These are phyloP conservation scores for Leccinum rimulosum DNA, from an alignment of 768 basidiomycete genomes.

Conservation along the genomic window DNA sequence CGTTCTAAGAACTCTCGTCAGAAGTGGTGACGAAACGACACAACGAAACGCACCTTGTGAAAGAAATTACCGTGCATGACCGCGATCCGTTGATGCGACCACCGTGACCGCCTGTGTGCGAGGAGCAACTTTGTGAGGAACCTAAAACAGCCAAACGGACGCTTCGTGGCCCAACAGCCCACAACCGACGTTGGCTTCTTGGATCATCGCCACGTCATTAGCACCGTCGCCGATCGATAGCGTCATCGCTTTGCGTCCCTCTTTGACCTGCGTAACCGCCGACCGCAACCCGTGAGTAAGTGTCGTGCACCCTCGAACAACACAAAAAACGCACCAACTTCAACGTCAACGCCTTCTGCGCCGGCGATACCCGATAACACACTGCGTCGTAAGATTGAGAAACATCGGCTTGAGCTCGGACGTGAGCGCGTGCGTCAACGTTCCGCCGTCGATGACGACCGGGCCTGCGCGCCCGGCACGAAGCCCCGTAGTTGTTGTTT, in stretches of 20 bases:
- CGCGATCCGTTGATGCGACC: conserved; percentile 95
- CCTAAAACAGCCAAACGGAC: conserved; percentile 95
- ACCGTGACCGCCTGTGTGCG: conserved; percentile 93
- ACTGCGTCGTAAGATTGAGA: conserved; percentile 90
- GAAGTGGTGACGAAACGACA: neutral
- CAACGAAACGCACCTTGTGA: conserved; percentile 70
- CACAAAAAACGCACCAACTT: conserved; percentile 60
- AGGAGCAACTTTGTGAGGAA: conserved; percentile 88
- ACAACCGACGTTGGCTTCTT: conserved; percentile 97
- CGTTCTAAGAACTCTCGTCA: conserved; percentile 49
- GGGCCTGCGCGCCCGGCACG: conserved; percentile 61
- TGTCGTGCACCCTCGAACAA: neutral
- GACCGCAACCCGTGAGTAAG: neutral
- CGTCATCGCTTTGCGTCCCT: conserved; percentile 94
- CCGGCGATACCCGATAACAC: conserved; percentile 98
- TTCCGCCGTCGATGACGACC: conserved; percentile 96
- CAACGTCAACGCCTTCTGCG: conserved; percentile 97
- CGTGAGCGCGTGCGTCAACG: conserved; percentile 76
- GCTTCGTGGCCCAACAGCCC: conserved; percentile 93
- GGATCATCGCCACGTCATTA: conserved; percentile 99
- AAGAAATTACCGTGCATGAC: conserved; percentile 99
- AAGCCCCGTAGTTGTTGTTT: conserved; percentile 49
- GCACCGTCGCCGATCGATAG: conserved; percentile 96
- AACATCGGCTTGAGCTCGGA: conserved; percentile 81
- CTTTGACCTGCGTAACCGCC: conserved; percentile 66